Evolutionary conservation across 257 asterid species (phyloP).

Genomic region (Solanum raphanifolium): DNA sequence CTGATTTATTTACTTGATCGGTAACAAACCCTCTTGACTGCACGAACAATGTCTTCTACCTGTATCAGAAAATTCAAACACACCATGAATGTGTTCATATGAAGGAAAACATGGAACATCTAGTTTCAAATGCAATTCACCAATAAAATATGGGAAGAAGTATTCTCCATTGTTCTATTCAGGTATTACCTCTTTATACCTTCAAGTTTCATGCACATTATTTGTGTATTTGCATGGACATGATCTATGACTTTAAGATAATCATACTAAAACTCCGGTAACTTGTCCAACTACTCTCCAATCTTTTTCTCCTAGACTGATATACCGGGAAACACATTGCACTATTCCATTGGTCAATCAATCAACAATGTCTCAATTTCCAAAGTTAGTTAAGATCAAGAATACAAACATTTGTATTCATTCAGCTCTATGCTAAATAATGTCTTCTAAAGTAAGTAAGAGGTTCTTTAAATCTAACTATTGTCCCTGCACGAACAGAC

Average conservation of each 20-base stretch:
- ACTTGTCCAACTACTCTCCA: not conserved
- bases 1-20: conserved; percentile 7
- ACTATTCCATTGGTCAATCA: not conserved
- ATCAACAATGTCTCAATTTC: not conserved
- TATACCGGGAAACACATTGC: not conserved
- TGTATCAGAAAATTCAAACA: not conserved
- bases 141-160: not conserved
- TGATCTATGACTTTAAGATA: not conserved
- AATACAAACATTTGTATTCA: not conserved
- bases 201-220: not conserved
- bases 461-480: not conserved
- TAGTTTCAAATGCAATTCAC: not conserved
- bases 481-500: not conserved
- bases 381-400: not conserved
- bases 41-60: conserved; percentile 27
- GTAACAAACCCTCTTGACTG: conserved; percentile 25
- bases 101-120: not conserved
- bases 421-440: not conserved
- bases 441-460: not conserved
- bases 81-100: not conserved
- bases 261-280: not conserved
- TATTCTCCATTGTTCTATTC: not conserved
- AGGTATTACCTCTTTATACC: not conserved
- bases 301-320: not conserved
- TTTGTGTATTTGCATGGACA: not conserved